These are phyloP conservation scores for Melastoma malabathricum DNA, from an alignment of 345 rosid genomes.

Conservation along the genomic window DNA sequence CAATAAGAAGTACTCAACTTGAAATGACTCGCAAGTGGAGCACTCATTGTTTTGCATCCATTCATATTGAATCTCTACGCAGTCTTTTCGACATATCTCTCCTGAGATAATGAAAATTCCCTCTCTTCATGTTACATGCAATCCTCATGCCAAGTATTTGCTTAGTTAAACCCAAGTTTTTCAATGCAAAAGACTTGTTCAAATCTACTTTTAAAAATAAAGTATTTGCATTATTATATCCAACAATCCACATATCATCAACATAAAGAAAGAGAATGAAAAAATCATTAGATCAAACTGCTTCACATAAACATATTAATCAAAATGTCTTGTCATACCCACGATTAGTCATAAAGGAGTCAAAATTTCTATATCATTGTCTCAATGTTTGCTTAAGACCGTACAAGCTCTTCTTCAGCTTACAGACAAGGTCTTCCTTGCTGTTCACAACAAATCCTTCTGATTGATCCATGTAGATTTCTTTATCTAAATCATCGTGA, in stretches of 20 bases:
- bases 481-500: too few relatives aligned
- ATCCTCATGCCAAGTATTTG: constrained; percentile 3
- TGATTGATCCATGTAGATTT: too few relatives aligned
- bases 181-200: background rate
- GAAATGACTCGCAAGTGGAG: constrained; percentile 1
- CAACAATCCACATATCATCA: constrained; percentile 2
- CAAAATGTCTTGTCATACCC: too few relatives aligned
- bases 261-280: background rate
- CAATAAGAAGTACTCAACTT: background rate
- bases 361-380: too few relatives aligned
- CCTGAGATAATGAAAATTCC: constrained; percentile 2
- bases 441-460: too few relatives aligned
- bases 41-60: background rate
- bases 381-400: too few relatives aligned
- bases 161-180: background rate
- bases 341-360: too few relatives aligned
- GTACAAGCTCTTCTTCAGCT: too few relatives aligned
- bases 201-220: too few relatives aligned
- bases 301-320: background rate
- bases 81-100: background rate
- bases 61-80: background rate
- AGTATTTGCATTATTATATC: background rate
- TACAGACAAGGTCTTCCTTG: too few relatives aligned
- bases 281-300: background rate
- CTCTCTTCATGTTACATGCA: background rate